These are phyloP conservation scores for Wickerhamomyces chaumierensis DNA, from an alignment of 805 yeast genomes.

Conservation along the genomic window DNA sequence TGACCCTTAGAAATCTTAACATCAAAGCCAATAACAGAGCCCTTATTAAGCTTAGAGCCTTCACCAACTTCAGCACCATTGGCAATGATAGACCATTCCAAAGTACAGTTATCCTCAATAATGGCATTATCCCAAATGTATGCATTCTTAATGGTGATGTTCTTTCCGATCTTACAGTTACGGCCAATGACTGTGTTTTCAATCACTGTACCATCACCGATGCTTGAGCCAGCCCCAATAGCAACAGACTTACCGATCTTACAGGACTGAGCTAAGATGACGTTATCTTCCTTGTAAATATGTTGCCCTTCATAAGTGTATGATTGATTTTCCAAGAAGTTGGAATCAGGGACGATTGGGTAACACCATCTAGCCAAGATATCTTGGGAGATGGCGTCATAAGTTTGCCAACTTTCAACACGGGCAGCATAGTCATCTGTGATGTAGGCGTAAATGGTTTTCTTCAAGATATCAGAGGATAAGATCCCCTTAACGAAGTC, in stretches of 20 bases:
- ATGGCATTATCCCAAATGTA: conserved; percentile 80
- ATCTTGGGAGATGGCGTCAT: conserved; percentile 85
- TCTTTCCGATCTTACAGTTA: conserved; percentile 72
- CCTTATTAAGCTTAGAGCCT: conserved; percentile 46
- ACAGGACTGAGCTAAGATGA: conserved; percentile 91
- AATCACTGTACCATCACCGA: conserved; percentile 65
- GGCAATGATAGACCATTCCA: conserved; percentile 65
- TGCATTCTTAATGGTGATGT: conserved; percentile 59
- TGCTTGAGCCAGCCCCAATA: conserved; percentile 64
- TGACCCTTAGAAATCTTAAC: conserved; percentile 52
- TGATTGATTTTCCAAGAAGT: conserved; percentile 57
- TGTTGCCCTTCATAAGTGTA: conserved; percentile 77
- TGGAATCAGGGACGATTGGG: conserved; percentile 83
- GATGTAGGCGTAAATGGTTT: conserved; percentile 82
- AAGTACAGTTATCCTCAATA: conserved; percentile 51
- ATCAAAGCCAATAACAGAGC: conserved; percentile 68
- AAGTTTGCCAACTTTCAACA: conserved; percentile 92
- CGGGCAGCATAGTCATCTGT: conserved; percentile 79
- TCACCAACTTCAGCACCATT: conserved; percentile 43
- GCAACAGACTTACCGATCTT: conserved; percentile 70
- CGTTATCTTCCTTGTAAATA: conserved; percentile 79
- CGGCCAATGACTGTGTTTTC: conserved; percentile 75
- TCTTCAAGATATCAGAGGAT: conserved; percentile 80
- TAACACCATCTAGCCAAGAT: conserved; percentile 85
- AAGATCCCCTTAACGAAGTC: conserved; percentile 89